Evolutionary conservation across 208 protist genomes (phyloP), one percentile per base, ranked within the genome.

Genomic region (Wallacemonas sp.): DNA sequence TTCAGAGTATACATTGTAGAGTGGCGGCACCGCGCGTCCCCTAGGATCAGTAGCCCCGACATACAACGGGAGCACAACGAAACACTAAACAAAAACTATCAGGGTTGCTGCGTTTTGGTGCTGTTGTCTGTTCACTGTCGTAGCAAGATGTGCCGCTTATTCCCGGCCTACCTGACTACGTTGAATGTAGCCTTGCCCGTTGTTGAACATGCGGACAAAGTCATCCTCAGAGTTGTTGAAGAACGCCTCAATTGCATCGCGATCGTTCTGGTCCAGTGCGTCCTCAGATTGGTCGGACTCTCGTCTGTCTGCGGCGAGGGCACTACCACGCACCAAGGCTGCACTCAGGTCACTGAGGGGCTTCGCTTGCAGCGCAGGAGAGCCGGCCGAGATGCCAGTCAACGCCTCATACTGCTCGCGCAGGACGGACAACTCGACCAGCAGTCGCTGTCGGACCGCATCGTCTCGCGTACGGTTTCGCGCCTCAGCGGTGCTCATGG

Each of bases 201-300:
- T 78, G 72, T 95, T 95, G 69, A 95, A 95, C 10, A 79, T 59
- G 16, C 72, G 68, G 1, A 81, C 84, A 72, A 95, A 92, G 45
- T 91, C 83, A 49, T 90, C 84, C n/a, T 91, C 78, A 1, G 78
- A 67, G 26, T 77, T 74, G 65, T 92, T 87, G 67, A 95, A 95
- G 38, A 95, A 85, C 8, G 89, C 89, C 67, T 95, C 89, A 65
- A 95, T 95, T 12, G 89, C 89, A 70, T 95, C 89, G 2, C 86
- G 75, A 63, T 87, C 89, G 44, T 76, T 88, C 70, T 95, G 86
- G 41, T 81, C 77, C 2, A 94, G 73, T 11, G 52, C 52, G 4
- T 66, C 67, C 28, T 70, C 50, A 8, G 52, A 59, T 3, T 14
- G 14, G 29, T 59, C 52, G 4, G 52, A 59, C 14, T 39, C 36